Base-by-base conservation (phyloP, 2,329 filamentous ascomycete genomes). In the Fusarium chlamydosporum region DNA sequence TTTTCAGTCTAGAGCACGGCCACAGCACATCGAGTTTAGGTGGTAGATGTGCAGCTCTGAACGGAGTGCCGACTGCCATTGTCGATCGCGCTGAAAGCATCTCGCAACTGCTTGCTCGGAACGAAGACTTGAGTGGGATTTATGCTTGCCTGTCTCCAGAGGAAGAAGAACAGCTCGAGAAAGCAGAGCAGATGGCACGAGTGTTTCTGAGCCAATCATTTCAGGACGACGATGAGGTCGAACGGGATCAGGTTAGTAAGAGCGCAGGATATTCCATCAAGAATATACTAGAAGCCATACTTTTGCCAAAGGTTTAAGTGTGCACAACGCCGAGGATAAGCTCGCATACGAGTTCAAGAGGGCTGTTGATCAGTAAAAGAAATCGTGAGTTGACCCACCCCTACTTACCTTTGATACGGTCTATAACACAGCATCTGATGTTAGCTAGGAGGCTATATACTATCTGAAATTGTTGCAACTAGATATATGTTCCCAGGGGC, bases 21-120 rank as follows among this genome's bases (percentile, higher is more conserved):
- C 85, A 90, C 57, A 95, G 90, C 71, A 88, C 83, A 9, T 91
- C 92, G 15, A 97, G 94, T 75, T 96, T 97, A 74, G 96, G 96
- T 1, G 92, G 90, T 29, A 86, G 87, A 78, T 98, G 96, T 75
- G 96, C 96, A 29, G 89, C 89, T 5, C 87, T 97, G 78, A 97
- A 97, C 73, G 94, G 94, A 2, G 89, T 99, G 15, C 90, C 93
- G 31, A 75, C 80, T 18, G 83, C 85, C 7, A 87, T 98, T 11
- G 86, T 97, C 8, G 82, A 90, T 16, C 88, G 94, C 56, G 94
- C 95, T 0, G 90, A 93, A 67, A 86, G 90, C 9, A 84, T 99
- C 35, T 88, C 91, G 23, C 78, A 88, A 8, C 81, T 96, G 16
- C 83, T 91, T 34, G 87, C 88, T 16, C 87, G 85, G 51, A 92